phyloP scores from a whole-genome alignment of 805 yeast genomes.

The Pichia rugopelliculosa region DNA sequence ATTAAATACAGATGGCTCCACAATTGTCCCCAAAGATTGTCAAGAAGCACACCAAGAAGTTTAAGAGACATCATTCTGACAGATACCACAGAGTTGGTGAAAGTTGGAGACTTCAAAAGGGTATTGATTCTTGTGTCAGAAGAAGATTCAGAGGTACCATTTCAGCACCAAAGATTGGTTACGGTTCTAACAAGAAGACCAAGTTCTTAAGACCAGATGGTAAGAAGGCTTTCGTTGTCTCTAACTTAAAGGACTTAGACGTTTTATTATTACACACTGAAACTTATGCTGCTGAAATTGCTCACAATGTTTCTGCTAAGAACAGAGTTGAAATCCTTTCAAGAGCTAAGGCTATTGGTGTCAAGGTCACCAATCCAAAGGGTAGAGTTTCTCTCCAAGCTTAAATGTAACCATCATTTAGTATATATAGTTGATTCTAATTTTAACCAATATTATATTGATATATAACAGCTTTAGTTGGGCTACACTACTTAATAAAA shows the following conservation, averaged over 20 bases:
- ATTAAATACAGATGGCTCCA: constrained; percentile 72
- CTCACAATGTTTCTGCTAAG: constrained; percentile 96
- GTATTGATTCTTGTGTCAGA: constrained; percentile 99
- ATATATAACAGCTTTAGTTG: neutral
- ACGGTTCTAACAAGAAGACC: constrained; percentile 99
- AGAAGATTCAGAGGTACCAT: constrained; percentile 99
- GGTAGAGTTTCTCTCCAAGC: constrained; percentile 98
- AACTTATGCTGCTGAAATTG: constrained; percentile 99
- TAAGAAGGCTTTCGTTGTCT: constrained; percentile 93
- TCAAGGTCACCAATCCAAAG: constrained; percentile 98
- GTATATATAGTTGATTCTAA: constrained; percentile 11
- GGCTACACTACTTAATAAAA: neutral
- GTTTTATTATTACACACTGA: constrained; percentile 93
- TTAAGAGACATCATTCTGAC: constrained; percentile 99
- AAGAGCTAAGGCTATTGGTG: constrained; percentile 97
- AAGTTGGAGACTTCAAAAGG: constrained; percentile 99
- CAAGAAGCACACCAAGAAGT: constrained; percentile 97
- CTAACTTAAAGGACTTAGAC: constrained; percentile 91
- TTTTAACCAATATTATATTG: constrained; percentile 5
- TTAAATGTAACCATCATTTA: constrained; percentile 36
- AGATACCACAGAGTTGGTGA: constrained; percentile 97
- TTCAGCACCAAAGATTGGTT: constrained; percentile 99
- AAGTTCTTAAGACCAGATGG: constrained; percentile 94
- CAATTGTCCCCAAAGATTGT: constrained; percentile 98
- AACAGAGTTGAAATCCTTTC: constrained; percentile 95